Evolutionary conservation across 2,329 filamentous ascomycete species (phyloP), one percentile per base, ranked within the genome.

Genomic region (Didymella exigua): DNA sequence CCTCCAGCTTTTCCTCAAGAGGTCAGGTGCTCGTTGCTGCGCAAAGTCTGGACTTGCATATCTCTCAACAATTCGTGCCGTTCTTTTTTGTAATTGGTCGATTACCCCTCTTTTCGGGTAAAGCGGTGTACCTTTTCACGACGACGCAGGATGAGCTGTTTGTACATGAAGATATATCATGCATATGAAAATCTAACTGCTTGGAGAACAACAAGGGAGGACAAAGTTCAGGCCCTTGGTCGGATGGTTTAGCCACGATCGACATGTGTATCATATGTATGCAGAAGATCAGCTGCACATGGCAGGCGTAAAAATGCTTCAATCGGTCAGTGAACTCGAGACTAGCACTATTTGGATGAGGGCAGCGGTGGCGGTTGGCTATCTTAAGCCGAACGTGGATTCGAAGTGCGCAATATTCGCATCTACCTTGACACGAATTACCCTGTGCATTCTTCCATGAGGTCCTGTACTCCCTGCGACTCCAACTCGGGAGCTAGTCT

Each of bases 401-500:
- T 23, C 24, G 29, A 30, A 31, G 48, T 26, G 37, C 48, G 37
- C 24, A n/a, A 38, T n/a, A 33, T 27, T 21, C 38, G 31, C 42
- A 24, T 13, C 37, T 30, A 21, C 24, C n/a, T 18, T 31, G 23
- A 18, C 19, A 24, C 33, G n/a, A 38, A 13, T 41, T 73, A 76
- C 45, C 72, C 75, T 43, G 92, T 79, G 67, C 91, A 83, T 75
- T 92, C 89, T 60, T 86, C 87, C 83, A 89, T 85, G 51, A 96
- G 76, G 67, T 91, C 89, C 50, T 81, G 80, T 26, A 91, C 83
- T 31, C 86, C 86, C 71, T 85, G 86, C 66, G 91, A 89, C 49
- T 82, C 82, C 66, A 98, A 74, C 77, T 99, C 95, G 4, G 95
- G 95, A 70, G 96, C 84, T 58, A 98, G 75, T 61, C 89, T 86